A percentile compares a stretch with the other conserved stretches of the same genome.
These are phyloP conservation scores for Tetrapyrgos nigripes DNA, from an alignment of 1,284 basidiomycete species.

Conservation along the genomic window DNA sequence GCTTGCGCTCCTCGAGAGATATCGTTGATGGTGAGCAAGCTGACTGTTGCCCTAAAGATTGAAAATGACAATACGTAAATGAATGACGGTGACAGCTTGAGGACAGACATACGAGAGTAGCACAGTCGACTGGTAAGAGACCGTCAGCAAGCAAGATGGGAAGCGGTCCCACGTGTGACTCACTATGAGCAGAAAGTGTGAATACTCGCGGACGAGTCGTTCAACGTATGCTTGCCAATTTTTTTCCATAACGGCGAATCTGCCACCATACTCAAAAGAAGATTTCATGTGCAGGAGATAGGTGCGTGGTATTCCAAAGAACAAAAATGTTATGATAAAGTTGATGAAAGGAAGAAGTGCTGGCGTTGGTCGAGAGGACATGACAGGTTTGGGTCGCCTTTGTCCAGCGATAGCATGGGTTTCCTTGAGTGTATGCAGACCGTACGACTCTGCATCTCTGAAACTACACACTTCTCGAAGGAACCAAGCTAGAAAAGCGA, in stretches of 20 bases:
- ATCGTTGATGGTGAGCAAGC: constrained; percentile 51
- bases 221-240: constrained; percentile 56
- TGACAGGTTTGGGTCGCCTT: constrained; percentile 19
- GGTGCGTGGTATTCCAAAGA: constrained; percentile 59
- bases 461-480: constrained; percentile 56
- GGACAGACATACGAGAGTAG: constrained; percentile 53
- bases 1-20: constrained; percentile 45
- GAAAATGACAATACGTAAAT: neutral
- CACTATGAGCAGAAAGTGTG: constrained; percentile 60
- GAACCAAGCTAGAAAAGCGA: constrained; percentile 52
- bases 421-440: constrained; percentile 44
- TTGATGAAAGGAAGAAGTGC: constrained; percentile 34
- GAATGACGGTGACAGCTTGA: neutral
- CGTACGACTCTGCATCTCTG: constrained; percentile 50
- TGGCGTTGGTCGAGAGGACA: constrained; percentile 23
- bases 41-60: constrained; percentile 51
- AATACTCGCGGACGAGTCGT: constrained; percentile 57
- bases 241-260: constrained; percentile 50
- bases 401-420: constrained; percentile 27
- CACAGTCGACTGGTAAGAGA: constrained; percentile 52
- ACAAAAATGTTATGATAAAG: constrained; percentile 47
- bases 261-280: constrained; percentile 54
- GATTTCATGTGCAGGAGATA: constrained; percentile 55
- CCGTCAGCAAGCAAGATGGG: neutral
- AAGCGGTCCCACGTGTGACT: constrained; percentile 26